Base-by-base conservation (phyloP, 108 stramenopile species). In the Hondaea fermentalgiana region DNA sequence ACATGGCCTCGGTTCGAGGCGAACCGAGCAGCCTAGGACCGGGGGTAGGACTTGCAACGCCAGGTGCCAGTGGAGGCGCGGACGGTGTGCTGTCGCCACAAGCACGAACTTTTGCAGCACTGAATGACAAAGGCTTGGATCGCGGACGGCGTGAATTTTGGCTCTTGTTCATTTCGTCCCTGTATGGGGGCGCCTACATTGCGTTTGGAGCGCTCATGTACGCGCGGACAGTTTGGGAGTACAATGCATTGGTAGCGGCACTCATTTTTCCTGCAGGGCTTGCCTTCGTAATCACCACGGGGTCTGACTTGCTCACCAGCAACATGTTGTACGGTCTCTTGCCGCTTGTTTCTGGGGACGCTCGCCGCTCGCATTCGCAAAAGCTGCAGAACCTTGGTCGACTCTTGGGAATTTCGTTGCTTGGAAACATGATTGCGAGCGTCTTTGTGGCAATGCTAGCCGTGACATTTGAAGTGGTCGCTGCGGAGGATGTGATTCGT, bases 341-440 rank as follows among this genome's bases (percentile, higher is more conserved):
- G 49, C 76, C 76, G 12, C 25, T 83, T 6, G 28, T 83, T 12
- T 83, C 51, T 12, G 51, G 45, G 49, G 76, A 83, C 76, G 25
- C 49, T 14, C 6, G 76, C 43, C 76, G 76, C 45, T 53, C 45
- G 44, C 19, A 16, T 8, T 16, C 5, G n/a, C 76, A 83, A 53
- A 83, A 83, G 51, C 49, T 43, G 76, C 49, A 35, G 3, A 83
- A 83, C 3, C 23, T 83, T 55, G 45, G 8, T 6, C 76, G 76
- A 8, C 76, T 83, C 3, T 16, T 53, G n/a, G 6, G n/a, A 2
- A 23, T 60, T 19, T 92, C 91, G 5, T 83, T 83, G 44, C 21
- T 64, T 43, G 91, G 91, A 23, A 92, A 92, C 83, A 87, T 92
- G 16, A 12, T 91, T 4, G 91, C 90, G 19, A 72, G 88, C 45